Conservation (phyloP, 768 basidiomycete genomes). For the Phlebiopsis flavidoalba region DNA sequence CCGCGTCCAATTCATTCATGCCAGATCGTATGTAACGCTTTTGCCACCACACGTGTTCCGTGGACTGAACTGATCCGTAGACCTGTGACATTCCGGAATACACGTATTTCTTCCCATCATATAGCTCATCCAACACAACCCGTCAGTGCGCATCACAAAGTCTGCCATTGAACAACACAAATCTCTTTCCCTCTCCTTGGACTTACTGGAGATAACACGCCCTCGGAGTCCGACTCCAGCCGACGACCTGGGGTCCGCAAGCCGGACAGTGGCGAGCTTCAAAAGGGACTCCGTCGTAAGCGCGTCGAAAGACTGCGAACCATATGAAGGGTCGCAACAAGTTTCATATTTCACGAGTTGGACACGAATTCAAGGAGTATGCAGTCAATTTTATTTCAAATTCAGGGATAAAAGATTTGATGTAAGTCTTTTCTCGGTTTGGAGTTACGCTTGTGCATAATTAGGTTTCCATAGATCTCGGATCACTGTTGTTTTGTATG, state of each 20-base stretch:
- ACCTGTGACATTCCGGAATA: constrained; percentile 95
- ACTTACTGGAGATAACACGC: constrained; percentile 60
- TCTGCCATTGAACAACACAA: constrained; percentile 31
- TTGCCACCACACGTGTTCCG: not conserved
- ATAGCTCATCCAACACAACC: constrained; percentile 89
- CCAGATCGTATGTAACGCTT: constrained; percentile 51
- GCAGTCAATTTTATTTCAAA: constrained; percentile 71
- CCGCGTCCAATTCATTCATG: constrained; percentile 77
- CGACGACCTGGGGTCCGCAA: constrained; percentile 63
- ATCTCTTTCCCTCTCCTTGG: constrained; percentile 21
- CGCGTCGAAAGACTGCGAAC: constrained; percentile 49
- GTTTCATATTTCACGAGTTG: constrained; percentile 95
- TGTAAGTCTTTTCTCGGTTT: too few species aligned
- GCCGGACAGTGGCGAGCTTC: constrained; percentile 65
- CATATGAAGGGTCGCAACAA: constrained; percentile 91
- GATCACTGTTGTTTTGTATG: constrained; percentile 90
- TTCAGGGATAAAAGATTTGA: too few species aligned
- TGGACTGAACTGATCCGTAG: constrained; percentile 36
- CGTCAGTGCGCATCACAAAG: constrained; percentile 52
- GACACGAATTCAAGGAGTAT: constrained; percentile 78
- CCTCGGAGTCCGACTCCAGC: constrained; percentile 36
- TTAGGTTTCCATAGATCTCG: constrained; percentile 43
- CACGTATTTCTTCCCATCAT: constrained; percentile 94
- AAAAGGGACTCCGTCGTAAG: constrained; percentile 45
- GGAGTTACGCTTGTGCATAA: too few species aligned